A percentile compares a stretch with the other conserved stretches of the same genome.
phyloP scores from a whole-genome alignment of 176 grass and related monocot genomes.

The Bolboschoenus planiculmis region DNA sequence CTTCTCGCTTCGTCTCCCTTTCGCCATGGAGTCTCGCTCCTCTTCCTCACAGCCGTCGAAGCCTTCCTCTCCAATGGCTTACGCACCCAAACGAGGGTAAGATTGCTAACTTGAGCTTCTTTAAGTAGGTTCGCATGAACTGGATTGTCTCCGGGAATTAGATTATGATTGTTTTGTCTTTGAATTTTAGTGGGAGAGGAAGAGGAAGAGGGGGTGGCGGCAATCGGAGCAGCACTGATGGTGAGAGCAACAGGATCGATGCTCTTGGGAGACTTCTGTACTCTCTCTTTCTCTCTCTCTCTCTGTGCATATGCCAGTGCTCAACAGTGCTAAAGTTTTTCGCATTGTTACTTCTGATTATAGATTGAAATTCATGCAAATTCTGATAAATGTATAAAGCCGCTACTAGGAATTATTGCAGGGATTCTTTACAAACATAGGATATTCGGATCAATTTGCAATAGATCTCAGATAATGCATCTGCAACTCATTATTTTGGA shows the following conservation, averaged over 20 bases:
- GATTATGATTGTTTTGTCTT: neutral
- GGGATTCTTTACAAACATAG: neutral
- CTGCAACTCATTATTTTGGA: neutral
- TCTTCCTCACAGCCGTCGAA: conserved; percentile 11
- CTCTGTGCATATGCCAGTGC: neutral
- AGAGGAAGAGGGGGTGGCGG: conserved; percentile 21
- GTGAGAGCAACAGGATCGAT: conserved; percentile 39
- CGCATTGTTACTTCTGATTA: neutral
- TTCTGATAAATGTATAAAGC: neutral
- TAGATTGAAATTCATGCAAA: neutral
- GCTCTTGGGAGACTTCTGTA: conserved; percentile 75
- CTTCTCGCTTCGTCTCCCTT: neutral
- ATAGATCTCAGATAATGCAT: neutral
- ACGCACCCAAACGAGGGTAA: conserved; percentile 12
- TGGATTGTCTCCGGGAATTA: neutral
- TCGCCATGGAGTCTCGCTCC: neutral
- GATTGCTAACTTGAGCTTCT: neutral
- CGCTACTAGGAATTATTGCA: neutral
- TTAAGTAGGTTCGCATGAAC: neutral
- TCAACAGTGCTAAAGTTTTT: neutral
- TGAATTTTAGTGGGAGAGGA: conserved; percentile 27
- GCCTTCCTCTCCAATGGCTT: neutral
- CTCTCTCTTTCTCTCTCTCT: neutral
- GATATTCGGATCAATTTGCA: neutral
- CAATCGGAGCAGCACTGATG: neutral